Evolutionary conservation across 2,329 filamentous ascomycete genomes (phyloP).

Genomic region (Alternaria arbusti): DNA sequence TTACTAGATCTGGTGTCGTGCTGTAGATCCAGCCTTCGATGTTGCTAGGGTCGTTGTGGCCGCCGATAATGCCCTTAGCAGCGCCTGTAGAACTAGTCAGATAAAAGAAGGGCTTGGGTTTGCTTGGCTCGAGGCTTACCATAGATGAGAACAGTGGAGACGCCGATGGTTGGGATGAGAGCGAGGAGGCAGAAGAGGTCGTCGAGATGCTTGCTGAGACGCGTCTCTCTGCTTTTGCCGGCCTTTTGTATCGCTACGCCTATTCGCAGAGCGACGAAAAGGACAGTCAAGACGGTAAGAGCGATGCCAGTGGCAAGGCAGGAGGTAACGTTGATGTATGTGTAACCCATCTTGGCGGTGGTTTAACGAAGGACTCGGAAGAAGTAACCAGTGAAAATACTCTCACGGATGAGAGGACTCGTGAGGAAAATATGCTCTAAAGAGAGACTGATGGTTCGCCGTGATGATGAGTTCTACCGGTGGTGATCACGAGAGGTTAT

Average conservation of each 20-base stretch:
- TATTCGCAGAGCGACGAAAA: constrained; percentile 1
- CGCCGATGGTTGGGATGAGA: constrained; percentile 9
- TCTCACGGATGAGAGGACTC: not conserved
- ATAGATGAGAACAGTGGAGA: constrained; percentile 8
- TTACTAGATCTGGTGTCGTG: constrained; percentile 4
- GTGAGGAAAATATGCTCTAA: not conserved
- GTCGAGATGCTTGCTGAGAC: constrained; percentile 4
- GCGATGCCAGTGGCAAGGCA: constrained; percentile 1
- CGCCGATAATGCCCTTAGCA: constrained; percentile 7
- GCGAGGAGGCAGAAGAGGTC: constrained; percentile 9
- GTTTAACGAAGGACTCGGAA: not conserved
- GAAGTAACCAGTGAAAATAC: not conserved
- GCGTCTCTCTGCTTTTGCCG: not conserved
- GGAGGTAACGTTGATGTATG: constrained; percentile 10
- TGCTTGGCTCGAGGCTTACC: not conserved
- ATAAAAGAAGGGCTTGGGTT: not conserved
- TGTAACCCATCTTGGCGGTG: constrained; percentile 5
- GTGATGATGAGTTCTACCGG: not conserved
- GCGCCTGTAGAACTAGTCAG: not conserved
- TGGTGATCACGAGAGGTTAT: not conserved
- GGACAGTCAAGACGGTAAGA: not conserved
- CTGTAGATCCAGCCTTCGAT: constrained; percentile 6
- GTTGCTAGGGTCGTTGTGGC: constrained; percentile 4
- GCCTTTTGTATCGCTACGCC: not conserved
- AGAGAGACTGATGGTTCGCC: not conserved